These are phyloP conservation scores for Xylaria multiplex DNA, from an alignment of 2,329 filamentous ascomycete species.

Conservation along the genomic window DNA sequence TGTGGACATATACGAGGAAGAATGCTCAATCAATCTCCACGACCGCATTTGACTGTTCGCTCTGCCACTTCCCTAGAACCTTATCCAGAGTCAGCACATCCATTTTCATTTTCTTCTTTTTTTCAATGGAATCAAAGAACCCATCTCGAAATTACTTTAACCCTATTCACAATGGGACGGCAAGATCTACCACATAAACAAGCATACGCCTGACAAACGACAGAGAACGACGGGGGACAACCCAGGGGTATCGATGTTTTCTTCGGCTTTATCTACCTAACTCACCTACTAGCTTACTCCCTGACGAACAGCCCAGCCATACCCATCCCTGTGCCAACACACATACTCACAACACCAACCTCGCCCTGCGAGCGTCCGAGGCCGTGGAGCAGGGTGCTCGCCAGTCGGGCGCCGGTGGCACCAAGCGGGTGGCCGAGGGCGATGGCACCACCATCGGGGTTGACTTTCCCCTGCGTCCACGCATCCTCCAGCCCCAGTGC, in stretches of 20 bases:
- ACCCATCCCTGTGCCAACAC: slow-evolving; percentile 83
- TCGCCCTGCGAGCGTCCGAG: slow-evolving; percentile 75
- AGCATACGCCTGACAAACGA: too few relatives aligned
- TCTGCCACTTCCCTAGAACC: too few relatives aligned
- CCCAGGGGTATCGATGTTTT: not conserved
- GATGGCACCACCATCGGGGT: slow-evolving; percentile 93
- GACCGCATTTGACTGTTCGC: too few relatives aligned
- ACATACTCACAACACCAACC: slow-evolving; percentile 91
- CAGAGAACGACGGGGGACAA: not conserved
- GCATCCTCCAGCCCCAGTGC: slow-evolving; percentile 72
- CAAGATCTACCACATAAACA: too few relatives aligned
- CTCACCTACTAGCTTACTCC: slow-evolving; percentile 60
- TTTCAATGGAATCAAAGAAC: too few relatives aligned
- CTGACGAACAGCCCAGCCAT: slow-evolving; percentile 75
- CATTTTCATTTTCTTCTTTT: too few relatives aligned
- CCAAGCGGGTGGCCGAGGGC: slow-evolving; percentile 93
- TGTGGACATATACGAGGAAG: too few relatives aligned
- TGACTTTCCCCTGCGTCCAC: slow-evolving; percentile 76
- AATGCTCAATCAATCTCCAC: too few relatives aligned
- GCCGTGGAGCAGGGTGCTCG: slow-evolving; percentile 75
- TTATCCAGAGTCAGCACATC: too few relatives aligned
- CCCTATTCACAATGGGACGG: too few relatives aligned
- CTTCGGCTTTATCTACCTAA: not conserved
- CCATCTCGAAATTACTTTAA: too few relatives aligned
- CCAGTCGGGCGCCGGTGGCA: slow-evolving; percentile 84